Percentiles rank a stretch among this genome's conserved stretches.
Evolutionary conservation across 495 filamentous ascomycete species (phyloP).

Genomic region (Penicillium manginii): DNA sequence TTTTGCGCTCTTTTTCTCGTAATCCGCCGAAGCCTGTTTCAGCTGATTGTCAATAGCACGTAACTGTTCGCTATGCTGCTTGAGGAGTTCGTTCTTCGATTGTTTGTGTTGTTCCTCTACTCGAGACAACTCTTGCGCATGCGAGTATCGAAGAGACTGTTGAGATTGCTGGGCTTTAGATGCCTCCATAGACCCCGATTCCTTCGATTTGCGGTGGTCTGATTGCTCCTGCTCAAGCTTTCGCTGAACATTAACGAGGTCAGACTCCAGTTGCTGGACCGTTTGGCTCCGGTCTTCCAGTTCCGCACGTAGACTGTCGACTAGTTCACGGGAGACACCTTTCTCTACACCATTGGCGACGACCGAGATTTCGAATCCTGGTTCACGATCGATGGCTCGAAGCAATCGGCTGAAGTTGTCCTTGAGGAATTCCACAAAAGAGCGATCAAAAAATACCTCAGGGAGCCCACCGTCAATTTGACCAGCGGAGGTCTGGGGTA

Average conservation of each 20-base stretch:
- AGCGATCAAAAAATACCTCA: conserved; percentile 81
- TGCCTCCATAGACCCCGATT: conserved; percentile 66
- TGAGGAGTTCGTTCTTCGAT: conserved; percentile 47
- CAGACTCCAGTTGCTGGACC: conserved; percentile 68
- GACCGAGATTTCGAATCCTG: conserved; percentile 79
- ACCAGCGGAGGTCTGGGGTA: conserved; percentile 66
- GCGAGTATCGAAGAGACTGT: conserved; percentile 70
- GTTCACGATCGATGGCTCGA: conserved; percentile 89
- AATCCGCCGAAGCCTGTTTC: conserved; percentile 52
- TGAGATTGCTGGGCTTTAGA: conserved; percentile 68
- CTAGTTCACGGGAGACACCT: conserved; percentile 78
- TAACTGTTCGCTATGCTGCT: conserved; percentile 52
- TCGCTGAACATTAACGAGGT: conserved; percentile 66
- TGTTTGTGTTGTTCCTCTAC: conserved; percentile 51
- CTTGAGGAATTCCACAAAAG: conserved; percentile 93
- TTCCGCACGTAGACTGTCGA: conserved; percentile 81
- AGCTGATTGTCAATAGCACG: conserved; percentile 52
- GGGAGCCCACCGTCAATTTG: conserved; percentile 66
- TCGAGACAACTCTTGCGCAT: conserved; percentile 61
- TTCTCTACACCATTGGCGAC: conserved; percentile 78
- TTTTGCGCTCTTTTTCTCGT: conserved; percentile 50
- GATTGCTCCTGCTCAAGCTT: conserved; percentile 77
- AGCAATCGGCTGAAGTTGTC: conserved; percentile 89
- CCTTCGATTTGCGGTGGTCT: conserved; percentile 73
- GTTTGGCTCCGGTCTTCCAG: conserved; percentile 71